phyloP scores from a whole-genome alignment of 2,329 filamentous ascomycete species.

The Epichloe brachyelytri region DNA sequence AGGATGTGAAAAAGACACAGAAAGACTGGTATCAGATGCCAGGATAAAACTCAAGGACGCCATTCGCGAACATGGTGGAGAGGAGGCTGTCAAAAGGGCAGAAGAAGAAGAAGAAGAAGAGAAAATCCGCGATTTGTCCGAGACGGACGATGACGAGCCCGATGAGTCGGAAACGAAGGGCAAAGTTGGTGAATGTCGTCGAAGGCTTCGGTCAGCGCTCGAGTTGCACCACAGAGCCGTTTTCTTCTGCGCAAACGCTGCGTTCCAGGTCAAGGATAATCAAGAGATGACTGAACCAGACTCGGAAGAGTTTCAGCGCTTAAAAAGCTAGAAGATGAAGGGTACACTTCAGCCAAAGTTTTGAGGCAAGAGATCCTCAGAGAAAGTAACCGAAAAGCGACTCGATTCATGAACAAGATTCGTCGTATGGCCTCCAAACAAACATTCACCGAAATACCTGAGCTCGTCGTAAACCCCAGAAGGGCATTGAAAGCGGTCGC shows the following conservation, averaged over 20 bases:
- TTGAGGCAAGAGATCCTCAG: constrained; percentile 69
- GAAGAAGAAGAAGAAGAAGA: constrained; percentile 5
- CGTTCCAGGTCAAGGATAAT: constrained; percentile 71
- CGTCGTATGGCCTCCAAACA: constrained; percentile 36
- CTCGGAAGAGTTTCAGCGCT: constrained; percentile 49
- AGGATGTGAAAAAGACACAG: constrained; percentile 35
- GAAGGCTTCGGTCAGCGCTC: constrained; percentile 55
- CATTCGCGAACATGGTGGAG: constrained; percentile 17
- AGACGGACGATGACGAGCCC: constrained; percentile 22
- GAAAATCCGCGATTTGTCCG: constrained; percentile 12
- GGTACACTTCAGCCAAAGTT: constrained; percentile 66
- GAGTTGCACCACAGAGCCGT: constrained; percentile 70
- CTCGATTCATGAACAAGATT: constrained; percentile 48
- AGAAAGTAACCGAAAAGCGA: constrained; percentile 28
- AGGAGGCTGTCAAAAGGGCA: constrained; percentile 1
- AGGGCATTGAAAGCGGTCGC: constrained; percentile 60
- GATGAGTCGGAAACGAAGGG: constrained; percentile 21
- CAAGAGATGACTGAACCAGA: constrained; percentile 48
- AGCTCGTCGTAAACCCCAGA: constrained; percentile 35
- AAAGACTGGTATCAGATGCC: constrained; percentile 46
- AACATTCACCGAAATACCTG: constrained; percentile 49
- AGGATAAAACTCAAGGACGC: constrained; percentile 47
- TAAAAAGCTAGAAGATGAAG: constrained; percentile 60
- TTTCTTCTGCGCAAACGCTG: constrained; percentile 76
- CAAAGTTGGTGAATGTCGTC: constrained; percentile 45